Base-by-base conservation (phyloP, 1,284 basidiomycete genomes). In the Puccinia polysora region DNA sequence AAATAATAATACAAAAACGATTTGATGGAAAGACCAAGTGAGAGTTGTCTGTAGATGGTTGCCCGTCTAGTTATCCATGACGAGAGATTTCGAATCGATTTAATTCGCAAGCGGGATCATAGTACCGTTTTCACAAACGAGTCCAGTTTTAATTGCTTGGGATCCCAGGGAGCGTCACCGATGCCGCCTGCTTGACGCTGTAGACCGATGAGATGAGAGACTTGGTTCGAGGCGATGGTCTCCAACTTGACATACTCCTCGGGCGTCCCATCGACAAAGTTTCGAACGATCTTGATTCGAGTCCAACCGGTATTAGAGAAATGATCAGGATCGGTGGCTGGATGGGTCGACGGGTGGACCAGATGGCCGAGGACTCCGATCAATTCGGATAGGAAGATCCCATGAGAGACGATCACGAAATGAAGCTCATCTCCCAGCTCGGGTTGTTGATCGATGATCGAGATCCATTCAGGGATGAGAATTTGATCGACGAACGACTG, bases 301-400 rank as follows among this genome's bases (percentile, higher is more conserved):
- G 49, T 50, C 63, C 63, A 65, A 18, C 63, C 63, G 20, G 63
- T 65, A 30, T 65, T 65, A 2, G 63, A 53, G 34, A 65, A 55
- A 28, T 65, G 63, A 8, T 52, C 50, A 1, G 30, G 58, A 18
- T 34, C 34, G 62, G n/a, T 49, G n/a, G 40, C 40, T 50, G 34
- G 34, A 20, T 65, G 20, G 30, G 7, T 23, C 8, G 14, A 52
- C 10, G 40, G n/a, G n/a, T 5, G 6, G 50, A 14, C 6, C 32
- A 65, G 34, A 34, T n/a, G 10, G 18, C 53, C 53, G 32, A 65
- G 28, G 1, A 40, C n/a, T 15, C 5, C 45, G 40, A 65, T 55
- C 3, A 65, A 32, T 15, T 65, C 63, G 47, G 63, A 36, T 12
- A 65, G 34, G 40, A 65, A 65, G 20, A 65, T 55, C 10, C 49